Base-by-base conservation (phyloP, 2,329 filamentous ascomycete genomes). In the Fonsecaea monophora region DNA sequence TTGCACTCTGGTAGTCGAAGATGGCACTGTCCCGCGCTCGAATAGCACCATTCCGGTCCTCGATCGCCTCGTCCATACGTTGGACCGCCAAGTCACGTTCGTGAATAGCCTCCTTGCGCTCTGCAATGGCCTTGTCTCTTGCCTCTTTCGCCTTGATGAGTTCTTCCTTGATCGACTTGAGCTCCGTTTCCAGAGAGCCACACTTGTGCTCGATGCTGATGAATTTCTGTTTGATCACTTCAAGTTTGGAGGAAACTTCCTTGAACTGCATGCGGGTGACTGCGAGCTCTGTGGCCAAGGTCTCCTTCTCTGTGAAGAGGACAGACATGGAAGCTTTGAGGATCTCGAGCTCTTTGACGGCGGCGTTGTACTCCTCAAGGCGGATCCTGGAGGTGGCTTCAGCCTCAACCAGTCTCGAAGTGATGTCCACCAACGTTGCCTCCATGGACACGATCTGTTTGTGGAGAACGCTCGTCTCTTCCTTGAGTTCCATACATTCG, bases 151-250 rank as follows among this genome's bases (percentile, higher is more conserved):
- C 45, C 45, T 50, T 50, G 18, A 50, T 25, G 8, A 50, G 45
- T n/a, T 50, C 45, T 25, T 50, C 45, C 45, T 21, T 50, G 45
- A 50, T 21, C 10, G 45, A 50, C 45, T 25, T 50, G 45, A 50
- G 45, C 18, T 50, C 45, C 18, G 45, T 50, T 25, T 50, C 45
- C 18, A 50, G 45, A 25, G 45, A 3, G 45, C 8, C 12, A 12
- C 45, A 50, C 45, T 25, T 50, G 45, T 50, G 45, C 25, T 50
- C 45, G 21, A 50, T 50, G 45, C 45, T 50, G 18, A 50, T 50
- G 13, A 50, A 50, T 25, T 50, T 50, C 45, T 50, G 45, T 10
- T 25, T 50, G 45, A 50, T 25, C 9, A 25, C 45, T 50, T 50
- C 45, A 25, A 50, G 45, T 18, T 50, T 50, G 8, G 45, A 50